A percentile compares a stretch with the other conserved stretches of the same genome.
These are phyloP conservation scores for Colletotrichum tropicicola DNA, from an alignment of 2,329 filamentous ascomycete species.

Conservation along the genomic window DNA sequence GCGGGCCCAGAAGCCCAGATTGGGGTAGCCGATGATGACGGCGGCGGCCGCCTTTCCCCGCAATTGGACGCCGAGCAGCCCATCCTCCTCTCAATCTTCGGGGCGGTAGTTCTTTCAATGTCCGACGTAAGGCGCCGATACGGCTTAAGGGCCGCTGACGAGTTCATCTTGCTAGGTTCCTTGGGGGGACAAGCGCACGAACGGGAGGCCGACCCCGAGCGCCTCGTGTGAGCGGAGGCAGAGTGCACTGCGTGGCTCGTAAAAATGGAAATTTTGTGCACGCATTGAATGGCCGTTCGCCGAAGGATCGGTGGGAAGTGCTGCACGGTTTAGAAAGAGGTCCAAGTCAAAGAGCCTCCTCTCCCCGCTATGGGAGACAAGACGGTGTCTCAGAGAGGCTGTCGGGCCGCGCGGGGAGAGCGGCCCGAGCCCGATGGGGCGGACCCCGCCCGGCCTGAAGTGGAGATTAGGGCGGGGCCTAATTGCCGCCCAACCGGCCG, in stretches of 20 bases:
- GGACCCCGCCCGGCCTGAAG: slow-evolving; percentile 19
- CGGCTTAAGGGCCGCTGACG: background rate
- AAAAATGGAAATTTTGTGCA: background rate
- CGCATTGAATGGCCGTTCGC: slow-evolving; percentile 10
- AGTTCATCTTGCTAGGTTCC: background rate
- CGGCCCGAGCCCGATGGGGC: slow-evolving; percentile 26
- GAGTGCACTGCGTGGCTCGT: background rate
- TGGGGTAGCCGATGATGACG: slow-evolving; percentile 5
- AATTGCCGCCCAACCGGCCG: slow-evolving; percentile 15
- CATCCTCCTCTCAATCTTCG: background rate
- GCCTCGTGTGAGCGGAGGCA: background rate
- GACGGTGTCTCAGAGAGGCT: slow-evolving; percentile 25
- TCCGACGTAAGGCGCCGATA: too few species aligned
- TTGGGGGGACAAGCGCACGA: background rate
- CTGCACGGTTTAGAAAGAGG: background rate
- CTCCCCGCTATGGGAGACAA: background rate
- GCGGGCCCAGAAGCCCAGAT: background rate
- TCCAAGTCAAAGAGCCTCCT: background rate
- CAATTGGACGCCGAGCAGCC: background rate
- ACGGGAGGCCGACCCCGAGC: background rate
- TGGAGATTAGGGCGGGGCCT: background rate
- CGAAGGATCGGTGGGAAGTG: background rate
- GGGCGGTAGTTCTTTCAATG: background rate
- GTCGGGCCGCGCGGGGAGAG: slow-evolving; percentile 27
- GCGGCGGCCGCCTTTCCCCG: background rate